Evolutionary conservation across 1,284 basidiomycete genomes (phyloP).

Genomic region (Ustilago lituana): DNA sequence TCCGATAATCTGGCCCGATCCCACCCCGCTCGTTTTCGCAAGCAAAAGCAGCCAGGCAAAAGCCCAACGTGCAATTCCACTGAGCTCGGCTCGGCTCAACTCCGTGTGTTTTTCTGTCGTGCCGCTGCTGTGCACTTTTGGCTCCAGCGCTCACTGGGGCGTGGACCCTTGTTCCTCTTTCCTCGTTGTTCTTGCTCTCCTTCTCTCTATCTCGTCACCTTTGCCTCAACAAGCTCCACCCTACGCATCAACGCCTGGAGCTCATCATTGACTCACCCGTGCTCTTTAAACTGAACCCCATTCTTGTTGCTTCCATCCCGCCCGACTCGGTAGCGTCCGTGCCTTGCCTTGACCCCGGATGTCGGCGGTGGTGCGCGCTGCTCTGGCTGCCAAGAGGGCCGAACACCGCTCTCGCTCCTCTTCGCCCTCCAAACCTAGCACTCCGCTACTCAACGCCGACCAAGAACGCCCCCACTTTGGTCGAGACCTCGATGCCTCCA

Average conservation of each 20-base stretch:
- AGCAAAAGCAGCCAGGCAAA: neutral
- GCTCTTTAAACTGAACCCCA: neutral
- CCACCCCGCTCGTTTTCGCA: neutral
- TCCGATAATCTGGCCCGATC: neutral
- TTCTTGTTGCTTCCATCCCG: neutral
- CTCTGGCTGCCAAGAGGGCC: conserved; percentile 50
- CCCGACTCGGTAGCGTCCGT: neutral
- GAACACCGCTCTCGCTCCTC: conserved; percentile 37
- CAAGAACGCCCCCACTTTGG: conserved; percentile 30
- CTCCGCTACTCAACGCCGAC: conserved; percentile 10
- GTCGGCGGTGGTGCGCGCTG: conserved; percentile 57
- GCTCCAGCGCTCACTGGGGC: neutral
- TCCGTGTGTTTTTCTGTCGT: too few species aligned
- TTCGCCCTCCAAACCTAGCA: conserved; percentile 36
- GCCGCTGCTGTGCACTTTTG: too few species aligned
- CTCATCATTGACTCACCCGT: neutral
- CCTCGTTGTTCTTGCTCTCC: neutral
- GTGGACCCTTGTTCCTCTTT: neutral
- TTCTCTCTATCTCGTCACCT: conserved; percentile 1
- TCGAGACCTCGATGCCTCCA: conserved; percentile 41
- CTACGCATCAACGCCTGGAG: neutral
- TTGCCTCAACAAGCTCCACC: neutral
- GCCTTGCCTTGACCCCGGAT: conserved; percentile 31
- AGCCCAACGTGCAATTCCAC: conserved; percentile 8
- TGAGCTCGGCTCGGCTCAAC: too few species aligned